phyloP scores from a whole-genome alignment of 768 basidiomycete genomes.

The Paxillus ammoniavirescens region DNA sequence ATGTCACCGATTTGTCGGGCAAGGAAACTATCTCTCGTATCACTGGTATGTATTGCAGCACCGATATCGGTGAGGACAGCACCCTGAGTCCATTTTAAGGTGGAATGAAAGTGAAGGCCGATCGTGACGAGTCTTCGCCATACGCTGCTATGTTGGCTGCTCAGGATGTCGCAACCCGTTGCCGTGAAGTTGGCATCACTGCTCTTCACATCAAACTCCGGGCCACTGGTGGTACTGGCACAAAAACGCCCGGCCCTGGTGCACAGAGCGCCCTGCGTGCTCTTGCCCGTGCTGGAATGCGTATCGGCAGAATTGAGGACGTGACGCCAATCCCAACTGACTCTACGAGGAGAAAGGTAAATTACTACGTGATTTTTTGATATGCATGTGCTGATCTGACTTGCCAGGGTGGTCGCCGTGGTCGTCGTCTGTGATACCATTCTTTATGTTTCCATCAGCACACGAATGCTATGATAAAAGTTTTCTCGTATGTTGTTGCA shows the following conservation, averaged over 20 bases:
- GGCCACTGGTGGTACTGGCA: conserved; percentile 97
- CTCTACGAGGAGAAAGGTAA: conserved; percentile 93
- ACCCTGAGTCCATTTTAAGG: conserved; percentile 41
- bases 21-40: conserved; percentile 99
- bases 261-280: conserved; percentile 98
- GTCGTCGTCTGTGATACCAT: conserved; percentile 79
- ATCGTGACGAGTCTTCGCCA: conserved; percentile 98
- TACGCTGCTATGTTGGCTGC: conserved; percentile 98
- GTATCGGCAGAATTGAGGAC: conserved; percentile 97
- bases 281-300: conserved; percentile 96
- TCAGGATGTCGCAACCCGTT: conserved; percentile 93
- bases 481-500: conserved; percentile 27
- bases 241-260: conserved; percentile 98
- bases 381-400: neutral
- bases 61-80: neutral
- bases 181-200: conserved; percentile 98
- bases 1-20: conserved; percentile 97
- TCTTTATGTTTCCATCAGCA: conserved; percentile 9
- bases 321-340: conserved; percentile 98
- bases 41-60: conserved; percentile 60
- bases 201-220: conserved; percentile 99
- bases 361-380: conserved; percentile 11
- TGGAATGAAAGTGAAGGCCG: conserved; percentile 99
- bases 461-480: conserved; percentile 20
- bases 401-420: conserved; percentile 92